A percentile compares a stretch with the other conserved stretches of the same genome.
phyloP scores from a whole-genome alignment of 2,329 filamentous ascomycete genomes.

The Diaporthe amygdali region DNA sequence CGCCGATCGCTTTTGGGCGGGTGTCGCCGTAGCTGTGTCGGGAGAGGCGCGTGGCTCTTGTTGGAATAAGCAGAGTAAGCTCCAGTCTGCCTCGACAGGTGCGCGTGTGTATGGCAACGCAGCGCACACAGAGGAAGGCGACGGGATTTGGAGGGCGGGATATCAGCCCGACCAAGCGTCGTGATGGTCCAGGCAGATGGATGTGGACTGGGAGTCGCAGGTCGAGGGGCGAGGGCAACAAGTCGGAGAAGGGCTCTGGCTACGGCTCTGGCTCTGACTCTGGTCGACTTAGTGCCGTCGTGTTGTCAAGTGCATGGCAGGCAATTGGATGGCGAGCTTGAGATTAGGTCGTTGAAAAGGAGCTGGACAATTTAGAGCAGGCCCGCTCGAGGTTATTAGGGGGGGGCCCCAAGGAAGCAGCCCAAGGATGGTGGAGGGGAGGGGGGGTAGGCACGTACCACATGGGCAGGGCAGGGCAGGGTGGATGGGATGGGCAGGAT shows the following conservation, averaged over 20 bases:
- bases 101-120: background rate
- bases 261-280: background rate
- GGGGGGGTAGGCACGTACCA: slow-evolving; percentile 9
- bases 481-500: too few species aligned
- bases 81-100: background rate
- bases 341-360: slow-evolving; percentile 23
- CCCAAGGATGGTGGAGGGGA: background rate
- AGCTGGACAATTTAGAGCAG: slow-evolving; percentile 24
- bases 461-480: too few species aligned
- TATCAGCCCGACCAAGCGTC: background rate
- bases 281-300: background rate
- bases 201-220: background rate
- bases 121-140: background rate
- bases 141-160: background rate
- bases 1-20: background rate
- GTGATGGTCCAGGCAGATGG: background rate
- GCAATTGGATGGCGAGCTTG: slow-evolving; percentile 9
- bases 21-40: background rate
- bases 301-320: slow-evolving; percentile 3
- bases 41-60: background rate
- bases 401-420: slow-evolving; percentile 7
- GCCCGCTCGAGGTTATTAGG: slow-evolving; percentile 21
- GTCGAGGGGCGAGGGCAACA: background rate
- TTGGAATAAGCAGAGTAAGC: background rate
- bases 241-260: background rate